Conservation (phyloP, 108 stramenopile genomes). For the Aureococcus anophagefferens region DNA sequence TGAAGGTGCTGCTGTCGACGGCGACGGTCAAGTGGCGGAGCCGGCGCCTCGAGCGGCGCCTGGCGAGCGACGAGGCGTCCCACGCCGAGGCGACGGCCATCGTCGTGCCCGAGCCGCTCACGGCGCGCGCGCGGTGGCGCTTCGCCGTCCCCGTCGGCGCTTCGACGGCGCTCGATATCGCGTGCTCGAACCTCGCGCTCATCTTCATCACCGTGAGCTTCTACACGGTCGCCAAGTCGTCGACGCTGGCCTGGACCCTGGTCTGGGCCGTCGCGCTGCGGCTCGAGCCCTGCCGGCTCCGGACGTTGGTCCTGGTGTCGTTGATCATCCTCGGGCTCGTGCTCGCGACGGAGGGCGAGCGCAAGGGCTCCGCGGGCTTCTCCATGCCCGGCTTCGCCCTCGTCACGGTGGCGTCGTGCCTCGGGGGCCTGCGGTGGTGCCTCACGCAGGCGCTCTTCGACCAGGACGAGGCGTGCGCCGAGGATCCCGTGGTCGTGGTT, state of each 20-base stretch:
- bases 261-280: neutral
- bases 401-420: neutral
- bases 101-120: neutral
- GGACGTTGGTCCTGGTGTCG: neutral
- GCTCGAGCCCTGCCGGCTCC: neutral
- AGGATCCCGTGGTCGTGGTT: neutral
- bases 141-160: neutral
- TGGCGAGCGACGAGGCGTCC: neutral
- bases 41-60: neutral
- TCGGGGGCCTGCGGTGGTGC: neutral
- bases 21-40: neutral
- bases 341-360: neutral
- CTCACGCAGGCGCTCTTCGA: neutral
- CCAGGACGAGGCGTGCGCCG: neutral
- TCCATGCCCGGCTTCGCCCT: neutral
- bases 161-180: neutral
- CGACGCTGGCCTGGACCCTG: neutral
- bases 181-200: neutral
- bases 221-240: neutral
- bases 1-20: neutral
- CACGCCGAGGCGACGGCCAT: neutral
- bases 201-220: neutral
- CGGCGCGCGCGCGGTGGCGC: neutral
- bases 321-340: neutral
- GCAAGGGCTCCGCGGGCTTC: neutral